phyloP scores from a whole-genome alignment of 768 basidiomycete species.

The Pleurotus cornucopiae region DNA sequence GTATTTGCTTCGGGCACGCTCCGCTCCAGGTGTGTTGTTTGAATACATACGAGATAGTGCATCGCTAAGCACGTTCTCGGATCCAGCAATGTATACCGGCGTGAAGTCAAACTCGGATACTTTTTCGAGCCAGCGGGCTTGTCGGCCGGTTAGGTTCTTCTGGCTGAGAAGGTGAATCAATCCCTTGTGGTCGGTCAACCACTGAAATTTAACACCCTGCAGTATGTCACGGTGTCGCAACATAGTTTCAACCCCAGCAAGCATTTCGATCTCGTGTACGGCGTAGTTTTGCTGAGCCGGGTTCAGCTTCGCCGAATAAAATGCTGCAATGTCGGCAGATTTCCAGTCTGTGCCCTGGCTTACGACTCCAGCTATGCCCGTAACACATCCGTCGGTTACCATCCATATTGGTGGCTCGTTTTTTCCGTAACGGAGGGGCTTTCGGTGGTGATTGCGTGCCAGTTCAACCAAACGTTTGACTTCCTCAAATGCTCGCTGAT shows the following conservation, averaged over 20 bases:
- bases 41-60: constrained; percentile 21
- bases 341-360: constrained; percentile 15
- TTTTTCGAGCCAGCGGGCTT: constrained; percentile 5
- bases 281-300: neutral
- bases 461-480: constrained; percentile 17
- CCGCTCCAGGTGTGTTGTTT: constrained; percentile 8
- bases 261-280: neutral
- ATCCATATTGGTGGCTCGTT: constrained; percentile 12
- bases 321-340: constrained; percentile 19
- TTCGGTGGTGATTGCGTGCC: neutral
- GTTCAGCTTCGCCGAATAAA: constrained; percentile 19
- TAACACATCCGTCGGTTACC: constrained; percentile 16
- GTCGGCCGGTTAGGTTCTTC: no score
- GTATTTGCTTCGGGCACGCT: constrained; percentile 12
- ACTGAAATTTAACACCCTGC: constrained; percentile 6
- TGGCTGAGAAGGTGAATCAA: no score
- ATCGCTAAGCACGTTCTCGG: neutral
- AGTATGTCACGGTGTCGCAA: constrained; percentile 6
- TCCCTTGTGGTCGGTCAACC: no score
- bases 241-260: constrained; percentile 9
- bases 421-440: constrained; percentile 11
- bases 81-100: constrained; percentile 12
- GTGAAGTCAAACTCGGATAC: constrained; percentile 14
- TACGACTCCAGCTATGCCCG: constrained; percentile 11
- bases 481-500: constrained; percentile 18